Base-by-base conservation (phyloP, 2,329 filamentous ascomycete species). In the Aspergillus sp. region DNA sequence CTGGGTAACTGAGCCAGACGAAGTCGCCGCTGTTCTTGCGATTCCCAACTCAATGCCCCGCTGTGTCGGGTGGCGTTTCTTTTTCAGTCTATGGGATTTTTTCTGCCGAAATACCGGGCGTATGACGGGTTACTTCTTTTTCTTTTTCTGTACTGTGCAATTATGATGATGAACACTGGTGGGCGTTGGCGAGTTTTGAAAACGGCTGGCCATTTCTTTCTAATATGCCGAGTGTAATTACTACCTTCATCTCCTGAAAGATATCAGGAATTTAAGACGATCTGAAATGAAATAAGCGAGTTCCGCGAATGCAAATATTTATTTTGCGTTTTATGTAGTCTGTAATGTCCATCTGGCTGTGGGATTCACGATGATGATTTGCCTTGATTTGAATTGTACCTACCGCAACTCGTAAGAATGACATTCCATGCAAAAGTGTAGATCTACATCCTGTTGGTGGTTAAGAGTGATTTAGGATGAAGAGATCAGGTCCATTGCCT, bases 71-170 rank as follows among this genome's bases (percentile, higher is more conserved):
- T 12, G 10, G 10, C 11, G 7, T 35, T 32, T 11, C 7, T 41
- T 27, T 30, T 12, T 43, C 32, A 8, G 9, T 37, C 27, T 41
- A 33, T 43, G 29, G 12, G 39, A 12, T 38, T 38, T 12, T 27
- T 26, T 42, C 43, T 32, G 46, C 39, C 45, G 32, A 47, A 51
- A 43, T 42, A 43, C 43, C 43, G 42, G 61, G 60, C 61, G 60
- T 58, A 59, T 53, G 43, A 49, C 50, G 48, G 54, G 52, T 50
- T 44, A 49, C 43, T 49, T 51, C 34, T 45, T 46, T 54, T 42
- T 42, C 40, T 52, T 59, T 50, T 56, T 45, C 53, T 59, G 42
- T 60, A 50, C 41, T 52, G 53, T 57, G 56, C 55, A 56, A 56
- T 59, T 53, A 50, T 51, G 51, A 56, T 55, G 43, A 51, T 47